These are phyloP conservation scores for Ricinus communis DNA, from an alignment of 345 rosid species.

Conservation along the genomic window DNA sequence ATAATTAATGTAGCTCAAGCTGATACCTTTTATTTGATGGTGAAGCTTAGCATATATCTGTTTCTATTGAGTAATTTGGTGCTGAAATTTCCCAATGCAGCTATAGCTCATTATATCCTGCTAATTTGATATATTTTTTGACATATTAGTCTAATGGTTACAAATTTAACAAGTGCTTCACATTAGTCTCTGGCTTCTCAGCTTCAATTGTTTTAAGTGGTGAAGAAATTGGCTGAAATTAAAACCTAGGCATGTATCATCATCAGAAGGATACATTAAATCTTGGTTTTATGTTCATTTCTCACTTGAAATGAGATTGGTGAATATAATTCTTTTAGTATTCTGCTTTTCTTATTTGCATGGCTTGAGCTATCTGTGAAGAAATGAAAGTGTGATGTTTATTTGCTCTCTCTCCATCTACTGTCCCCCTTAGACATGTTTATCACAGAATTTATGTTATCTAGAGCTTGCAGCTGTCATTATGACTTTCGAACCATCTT, in stretches of 20 bases:
- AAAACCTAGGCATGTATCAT: neutral
- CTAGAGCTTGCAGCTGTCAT: neutral
- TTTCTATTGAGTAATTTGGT: neutral
- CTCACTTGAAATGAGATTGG: too few relatives aligned
- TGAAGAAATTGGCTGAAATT: neutral
- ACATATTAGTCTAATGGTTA: neutral
- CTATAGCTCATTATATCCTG: neutral
- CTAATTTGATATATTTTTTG: neutral
- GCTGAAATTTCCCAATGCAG: neutral
- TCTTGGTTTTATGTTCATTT: too few relatives aligned
- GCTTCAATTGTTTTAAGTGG: neutral
- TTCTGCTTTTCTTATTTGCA: neutral
- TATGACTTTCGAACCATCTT: neutral
- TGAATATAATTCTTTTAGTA: neutral
- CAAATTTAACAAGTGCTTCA: neutral
- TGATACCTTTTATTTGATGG: slow-evolving; percentile 5
- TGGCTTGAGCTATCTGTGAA: neutral
- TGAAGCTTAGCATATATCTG: neutral
- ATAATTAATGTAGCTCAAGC: neutral
- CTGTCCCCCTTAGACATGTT: neutral
- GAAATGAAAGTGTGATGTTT: neutral
- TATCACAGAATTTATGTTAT: neutral
- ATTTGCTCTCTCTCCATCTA: neutral
- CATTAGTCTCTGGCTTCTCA: neutral
- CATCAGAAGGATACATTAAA: neutral